phyloP scores from a whole-genome alignment of 805 yeast species.

The Tanozyma kutaoensis region DNA sequence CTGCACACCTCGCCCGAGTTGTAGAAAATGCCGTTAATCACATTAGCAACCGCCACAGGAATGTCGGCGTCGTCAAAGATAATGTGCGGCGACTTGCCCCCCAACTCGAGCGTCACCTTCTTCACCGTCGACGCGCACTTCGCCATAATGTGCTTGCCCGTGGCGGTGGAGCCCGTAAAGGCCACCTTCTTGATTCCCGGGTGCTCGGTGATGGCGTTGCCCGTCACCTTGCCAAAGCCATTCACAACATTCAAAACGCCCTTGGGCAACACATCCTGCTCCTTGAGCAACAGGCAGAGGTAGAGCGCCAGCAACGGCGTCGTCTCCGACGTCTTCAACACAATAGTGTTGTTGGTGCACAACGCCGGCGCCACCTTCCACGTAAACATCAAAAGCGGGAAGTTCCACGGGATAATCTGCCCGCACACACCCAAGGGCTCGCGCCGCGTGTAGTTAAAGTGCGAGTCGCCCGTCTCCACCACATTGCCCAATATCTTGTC shows the following conservation, averaged over 20 bases:
- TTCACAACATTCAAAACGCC: conserved; percentile 84
- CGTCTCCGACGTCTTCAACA: conserved; percentile 82
- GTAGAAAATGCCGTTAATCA: conserved; percentile 74
- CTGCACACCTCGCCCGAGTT: conserved; percentile 95
- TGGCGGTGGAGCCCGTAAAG: conserved; percentile 89
- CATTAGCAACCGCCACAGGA: conserved; percentile 60
- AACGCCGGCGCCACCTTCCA: conserved; percentile 94
- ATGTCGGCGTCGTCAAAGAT: conserved; percentile 79
- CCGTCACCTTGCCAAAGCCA: conserved; percentile 79
- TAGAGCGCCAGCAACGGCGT: conserved; percentile 83
- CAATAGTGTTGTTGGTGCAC: conserved; percentile 82
- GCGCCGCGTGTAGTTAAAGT: conserved; percentile 68
- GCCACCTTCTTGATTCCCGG: conserved; percentile 80
- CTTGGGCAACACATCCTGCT: conserved; percentile 75
- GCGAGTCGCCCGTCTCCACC: conserved; percentile 60
- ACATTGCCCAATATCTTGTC: conserved; percentile 73
- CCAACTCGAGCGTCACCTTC: conserved; percentile 87
- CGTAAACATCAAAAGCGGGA: conserved; percentile 85
- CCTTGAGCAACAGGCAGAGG: conserved; percentile 52
- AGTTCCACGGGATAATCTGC: conserved; percentile 95
- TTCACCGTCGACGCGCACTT: conserved; percentile 63
- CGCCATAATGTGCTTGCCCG: conserved; percentile 81
- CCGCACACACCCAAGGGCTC: conserved; percentile 95
- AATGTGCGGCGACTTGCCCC: conserved; percentile 92
- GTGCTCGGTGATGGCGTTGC: conserved; percentile 68